These are phyloP conservation scores for Gleditsia sinensis DNA, from an alignment of 306 rosid species.

Conservation along the genomic window DNA sequence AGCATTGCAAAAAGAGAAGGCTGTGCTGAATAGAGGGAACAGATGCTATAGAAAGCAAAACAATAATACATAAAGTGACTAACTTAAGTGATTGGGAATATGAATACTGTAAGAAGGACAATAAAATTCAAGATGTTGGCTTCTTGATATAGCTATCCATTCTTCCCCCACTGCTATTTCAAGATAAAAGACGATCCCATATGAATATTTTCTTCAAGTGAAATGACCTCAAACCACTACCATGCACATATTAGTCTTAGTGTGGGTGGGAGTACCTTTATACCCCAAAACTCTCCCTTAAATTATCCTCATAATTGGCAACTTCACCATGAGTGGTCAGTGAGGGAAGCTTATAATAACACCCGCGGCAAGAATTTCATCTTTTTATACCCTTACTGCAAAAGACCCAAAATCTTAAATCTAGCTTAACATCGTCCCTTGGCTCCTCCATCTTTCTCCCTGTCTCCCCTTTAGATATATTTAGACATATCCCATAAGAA, in stretches of 20 bases:
- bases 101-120: slow-evolving; percentile 24
- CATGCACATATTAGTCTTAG: neutral
- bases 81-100: slow-evolving; percentile 20
- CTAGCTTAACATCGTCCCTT: slow-evolving; percentile 5
- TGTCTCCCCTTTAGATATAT: slow-evolving; percentile 18
- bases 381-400: slow-evolving; percentile 36
- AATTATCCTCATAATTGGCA: slow-evolving; percentile 16
- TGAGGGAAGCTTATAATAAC: slow-evolving; percentile 41
- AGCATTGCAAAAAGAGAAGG: too few species aligned
- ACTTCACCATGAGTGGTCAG: slow-evolving; percentile 21
- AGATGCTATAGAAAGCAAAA: too few species aligned
- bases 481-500: neutral
- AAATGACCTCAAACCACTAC: slow-evolving; percentile 51
- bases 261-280: slow-evolving; percentile 51
- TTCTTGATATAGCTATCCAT: slow-evolving; percentile 31
- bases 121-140: slow-evolving; percentile 8
- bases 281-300: slow-evolving; percentile 32
- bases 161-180: neutral
- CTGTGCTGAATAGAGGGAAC: too few species aligned
- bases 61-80: too few species aligned
- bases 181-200: slow-evolving; percentile 60
- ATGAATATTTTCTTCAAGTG: too few species aligned
- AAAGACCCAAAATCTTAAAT: slow-evolving; percentile 26
- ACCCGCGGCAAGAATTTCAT: slow-evolving; percentile 32
- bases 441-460: slow-evolving; percentile 5